Base-by-base conservation (phyloP, 192 early-diverging fungal species). In the Rhizoclosmatium sp. region DNA sequence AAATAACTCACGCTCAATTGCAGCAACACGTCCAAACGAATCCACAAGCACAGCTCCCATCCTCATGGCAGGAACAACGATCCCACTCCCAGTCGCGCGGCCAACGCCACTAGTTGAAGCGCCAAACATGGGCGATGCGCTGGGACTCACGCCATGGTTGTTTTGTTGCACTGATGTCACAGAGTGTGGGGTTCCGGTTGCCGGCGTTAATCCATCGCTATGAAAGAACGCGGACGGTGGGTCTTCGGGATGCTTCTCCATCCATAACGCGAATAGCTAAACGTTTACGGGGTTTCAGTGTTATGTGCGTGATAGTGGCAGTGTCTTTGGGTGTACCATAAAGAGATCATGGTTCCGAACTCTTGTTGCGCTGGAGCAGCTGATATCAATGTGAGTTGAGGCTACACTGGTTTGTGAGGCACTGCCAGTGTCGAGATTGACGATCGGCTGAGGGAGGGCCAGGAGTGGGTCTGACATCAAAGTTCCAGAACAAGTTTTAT, bases 31-130 rank as follows among this genome's bases (percentile, higher is more conserved):
- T n/a, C 80, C 84, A 51, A 65, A 41, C 51, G 74, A 42, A 65
- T 80, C 78, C 12, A 85, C 84, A 61, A 85, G 65, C 21, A 82
- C 79, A 40, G 75, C 75, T 39, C 83, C 83, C 19, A 78, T 80
- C 3, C 74, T 68, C 39, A 77, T 54, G 3, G 78, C 80, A 7
- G 79, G 67, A 19, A 59, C 44, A 9, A 58, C 40, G 14, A 59
- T 71, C 59, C 47, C 48, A 56, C 45, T 62, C 7, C 44, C 45
- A 23, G 70, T 54, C 23, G 60, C 73, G 0, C 31, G 46, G 14
- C 47, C 19, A 40, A 47, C 19, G 31, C 31, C 31, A 31, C 31
- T 31, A n/a, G 71, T 16, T 12, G 58, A 54, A 40, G 71, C 21
- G 7, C 47, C 47, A 39, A 21, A 40, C 47, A 56, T 42, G 44